Percentiles rank a stretch among this genome's conserved stretches.
phyloP scores from a whole-genome alignment of 2,329 filamentous ascomycete species.

The Amphichorda felina region DNA sequence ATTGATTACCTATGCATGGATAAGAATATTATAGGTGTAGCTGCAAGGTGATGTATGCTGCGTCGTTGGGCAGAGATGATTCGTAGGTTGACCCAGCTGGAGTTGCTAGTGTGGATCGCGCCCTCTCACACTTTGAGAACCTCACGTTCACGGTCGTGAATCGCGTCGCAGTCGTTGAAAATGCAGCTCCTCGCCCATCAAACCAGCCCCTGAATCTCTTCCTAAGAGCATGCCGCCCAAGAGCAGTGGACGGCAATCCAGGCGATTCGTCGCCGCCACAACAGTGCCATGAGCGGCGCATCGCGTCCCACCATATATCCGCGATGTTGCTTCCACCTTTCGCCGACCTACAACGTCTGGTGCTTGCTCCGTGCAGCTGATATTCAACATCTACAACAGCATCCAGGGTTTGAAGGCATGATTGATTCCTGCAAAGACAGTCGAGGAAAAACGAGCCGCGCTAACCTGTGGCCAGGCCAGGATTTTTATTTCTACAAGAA shows the following conservation, averaged over 20 bases:
- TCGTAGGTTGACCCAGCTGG: no score
- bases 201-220: background rate
- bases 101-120: no score
- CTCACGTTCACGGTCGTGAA: no score
- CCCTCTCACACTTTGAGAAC: no score
- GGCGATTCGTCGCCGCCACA: slow-evolving; percentile 4
- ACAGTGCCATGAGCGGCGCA: slow-evolving; percentile 39
- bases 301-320: slow-evolving; percentile 34
- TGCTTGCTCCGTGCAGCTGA: slow-evolving; percentile 42
- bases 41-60: no score
- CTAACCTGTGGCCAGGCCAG: slow-evolving; percentile 13
- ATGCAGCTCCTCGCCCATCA: no score
- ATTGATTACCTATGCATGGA: no score
- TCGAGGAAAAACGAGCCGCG: background rate
- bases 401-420: slow-evolving; percentile 41
- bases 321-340: slow-evolving; percentile 50
- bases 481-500: slow-evolving; percentile 57
- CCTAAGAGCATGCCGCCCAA: background rate
- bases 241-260: background rate
- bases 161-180: no score
- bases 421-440: background rate
- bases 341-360: slow-evolving; percentile 48
- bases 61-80: no score
- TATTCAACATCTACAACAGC: slow-evolving; percentile 32
- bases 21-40: no score